phyloP scores from a whole-genome alignment of 169 alveolate genomes.

The Plasmodium relictum region DNA sequence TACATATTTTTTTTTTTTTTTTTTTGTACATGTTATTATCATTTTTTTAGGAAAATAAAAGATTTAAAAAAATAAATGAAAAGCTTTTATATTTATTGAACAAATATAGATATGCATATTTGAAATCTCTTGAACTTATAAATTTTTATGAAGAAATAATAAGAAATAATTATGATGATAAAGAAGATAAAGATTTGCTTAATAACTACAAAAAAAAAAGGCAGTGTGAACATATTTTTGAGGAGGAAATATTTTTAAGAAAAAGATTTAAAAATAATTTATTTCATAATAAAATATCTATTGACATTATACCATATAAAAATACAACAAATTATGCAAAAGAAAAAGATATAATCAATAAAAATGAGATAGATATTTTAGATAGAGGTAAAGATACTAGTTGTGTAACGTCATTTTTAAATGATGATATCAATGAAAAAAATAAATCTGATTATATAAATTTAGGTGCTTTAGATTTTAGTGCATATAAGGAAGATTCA shows the following conservation, averaged over 20 bases:
- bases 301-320: not conserved
- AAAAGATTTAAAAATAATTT: conserved; percentile 16
- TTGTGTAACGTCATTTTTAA: not conserved
- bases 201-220: conserved; percentile 19
- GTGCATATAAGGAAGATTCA: conserved; percentile 76
- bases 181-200: conserved; percentile 30
- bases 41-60: conserved; percentile 42
- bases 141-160: conserved; percentile 46
- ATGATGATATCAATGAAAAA: conserved; percentile 10
- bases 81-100: conserved; percentile 47
- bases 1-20: not conserved
- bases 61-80: conserved; percentile 47
- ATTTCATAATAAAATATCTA: not conserved
- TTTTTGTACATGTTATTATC: not conserved
- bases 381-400: conserved; percentile 6
- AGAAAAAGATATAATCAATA: not conserved
- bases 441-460: conserved; percentile 57
- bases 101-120: conserved; percentile 63
- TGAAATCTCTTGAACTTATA: conserved; percentile 43
- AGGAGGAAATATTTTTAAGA: conserved; percentile 54
- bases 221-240: conserved; percentile 12
- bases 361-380: not conserved
- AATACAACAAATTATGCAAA: not conserved
- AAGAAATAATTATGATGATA: conserved; percentile 19
- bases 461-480: conserved; percentile 70